phyloP scores from a whole-genome alignment of 345 rosid species.

The Aquilaria malaccensis region DNA sequence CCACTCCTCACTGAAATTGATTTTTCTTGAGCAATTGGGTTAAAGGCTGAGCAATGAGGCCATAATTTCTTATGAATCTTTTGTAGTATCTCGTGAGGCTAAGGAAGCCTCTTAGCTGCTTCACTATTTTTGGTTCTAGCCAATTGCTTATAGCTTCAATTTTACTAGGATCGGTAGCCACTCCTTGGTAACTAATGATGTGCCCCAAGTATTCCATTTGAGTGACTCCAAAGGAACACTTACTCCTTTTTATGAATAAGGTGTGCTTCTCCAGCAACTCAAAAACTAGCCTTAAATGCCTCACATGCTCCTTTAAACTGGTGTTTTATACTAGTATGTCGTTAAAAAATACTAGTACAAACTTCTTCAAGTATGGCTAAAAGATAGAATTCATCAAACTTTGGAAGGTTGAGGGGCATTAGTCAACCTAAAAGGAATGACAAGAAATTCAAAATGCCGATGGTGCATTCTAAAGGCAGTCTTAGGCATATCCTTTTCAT shows the following conservation, averaged over 20 bases:
- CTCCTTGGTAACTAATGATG: not conserved
- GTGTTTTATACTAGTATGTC: no score
- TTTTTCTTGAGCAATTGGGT: not conserved
- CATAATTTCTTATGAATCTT: not conserved
- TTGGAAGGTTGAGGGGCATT: not conserved
- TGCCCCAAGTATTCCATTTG: not conserved
- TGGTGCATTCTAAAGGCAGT: not conserved
- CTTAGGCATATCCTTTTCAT: not conserved
- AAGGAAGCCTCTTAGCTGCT: not conserved
- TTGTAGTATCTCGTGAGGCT: not conserved
- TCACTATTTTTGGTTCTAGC: not conserved
- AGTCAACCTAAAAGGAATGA: not conserved
- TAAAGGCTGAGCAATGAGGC: not conserved
- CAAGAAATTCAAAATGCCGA: not conserved
- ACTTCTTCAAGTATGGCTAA: not conserved
- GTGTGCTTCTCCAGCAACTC: not conserved
- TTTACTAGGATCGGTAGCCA: not conserved
- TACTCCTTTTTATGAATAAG: not conserved
- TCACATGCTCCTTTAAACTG: not conserved
- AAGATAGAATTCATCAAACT: not conserved
- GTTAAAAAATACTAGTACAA: not conserved
- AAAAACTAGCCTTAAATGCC: not conserved
- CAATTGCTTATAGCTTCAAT: not conserved
- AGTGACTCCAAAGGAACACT: not conserved
- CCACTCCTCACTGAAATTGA: not conserved